Evolutionary conservation across 2,329 filamentous ascomycete species (phyloP).

Genomic region (Ciborinia camelliae): DNA sequence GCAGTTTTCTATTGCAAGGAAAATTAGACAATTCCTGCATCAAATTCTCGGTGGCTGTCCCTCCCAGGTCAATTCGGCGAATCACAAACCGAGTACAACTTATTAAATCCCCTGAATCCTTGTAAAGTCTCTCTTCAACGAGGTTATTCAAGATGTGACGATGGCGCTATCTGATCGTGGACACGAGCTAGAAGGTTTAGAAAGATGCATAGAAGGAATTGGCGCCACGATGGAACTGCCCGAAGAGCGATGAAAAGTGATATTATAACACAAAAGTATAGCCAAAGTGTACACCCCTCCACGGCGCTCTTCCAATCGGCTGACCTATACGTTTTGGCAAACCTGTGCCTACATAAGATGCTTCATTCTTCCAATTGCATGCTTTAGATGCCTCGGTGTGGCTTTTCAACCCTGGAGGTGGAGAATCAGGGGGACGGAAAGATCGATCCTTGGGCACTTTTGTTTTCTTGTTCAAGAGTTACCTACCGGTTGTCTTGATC

Average conservation of each 20-base stretch:
- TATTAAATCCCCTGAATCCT: not conserved
- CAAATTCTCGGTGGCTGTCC: not conserved
- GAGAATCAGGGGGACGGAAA: not conserved
- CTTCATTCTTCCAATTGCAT: not conserved
- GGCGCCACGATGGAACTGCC: slow-evolving; percentile 5
- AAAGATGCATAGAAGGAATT: slow-evolving; percentile 21
- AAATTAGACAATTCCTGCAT: slow-evolving; percentile 14
- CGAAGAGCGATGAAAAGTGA: not conserved
- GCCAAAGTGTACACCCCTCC: not conserved
- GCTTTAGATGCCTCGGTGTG: slow-evolving; percentile 7
- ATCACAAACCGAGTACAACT: not conserved
- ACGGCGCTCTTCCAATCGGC: slow-evolving; percentile 9
- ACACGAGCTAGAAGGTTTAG: slow-evolving; percentile 19
- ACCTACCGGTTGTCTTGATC: not conserved
- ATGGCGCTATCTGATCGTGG: slow-evolving; percentile 14
- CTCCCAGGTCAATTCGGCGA: not conserved
- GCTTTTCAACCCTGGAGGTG: not conserved
- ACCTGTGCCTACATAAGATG: slow-evolving; percentile 1
- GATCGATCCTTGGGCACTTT: slow-evolving; percentile 9
- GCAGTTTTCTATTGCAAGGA: not conserved
- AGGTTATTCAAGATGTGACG: not conserved
- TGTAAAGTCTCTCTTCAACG: not conserved
- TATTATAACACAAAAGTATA: not conserved
- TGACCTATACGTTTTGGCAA: not conserved
- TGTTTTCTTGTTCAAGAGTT: not conserved